These are phyloP conservation scores for Aureobasidium sp. DNA, from an alignment of 2,329 filamentous ascomycete species.

Conservation along the genomic window DNA sequence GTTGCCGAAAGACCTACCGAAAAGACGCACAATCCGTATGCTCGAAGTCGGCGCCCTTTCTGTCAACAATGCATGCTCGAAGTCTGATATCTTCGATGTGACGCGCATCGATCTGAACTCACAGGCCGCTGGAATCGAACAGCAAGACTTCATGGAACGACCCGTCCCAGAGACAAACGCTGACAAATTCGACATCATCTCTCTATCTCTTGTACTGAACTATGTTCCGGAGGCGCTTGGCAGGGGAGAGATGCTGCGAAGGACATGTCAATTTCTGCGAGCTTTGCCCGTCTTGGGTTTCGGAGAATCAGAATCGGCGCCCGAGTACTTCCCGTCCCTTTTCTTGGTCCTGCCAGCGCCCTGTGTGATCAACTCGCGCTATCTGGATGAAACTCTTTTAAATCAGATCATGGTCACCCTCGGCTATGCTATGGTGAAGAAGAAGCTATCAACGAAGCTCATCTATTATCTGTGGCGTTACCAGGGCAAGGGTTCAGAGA, in stretches of 20 bases:
- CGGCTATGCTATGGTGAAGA: constrained; percentile 60
- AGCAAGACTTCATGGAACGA: constrained; percentile 91
- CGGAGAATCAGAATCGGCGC: constrained; percentile 22
- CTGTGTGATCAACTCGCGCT: constrained; percentile 84
- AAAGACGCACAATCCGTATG: constrained; percentile 48
- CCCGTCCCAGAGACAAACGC: constrained; percentile 57
- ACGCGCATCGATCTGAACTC: constrained; percentile 86
- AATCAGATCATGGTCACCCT: constrained; percentile 67
- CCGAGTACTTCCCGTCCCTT: constrained; percentile 55
- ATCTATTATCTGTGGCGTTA: constrained; percentile 82
- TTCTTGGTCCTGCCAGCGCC: constrained; percentile 87
- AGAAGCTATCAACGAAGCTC: constrained; percentile 74
- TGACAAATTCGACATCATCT: constrained; percentile 80
- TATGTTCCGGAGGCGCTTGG: constrained; percentile 73
- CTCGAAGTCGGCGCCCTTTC: constrained; percentile 88
- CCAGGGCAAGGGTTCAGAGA: constrained; percentile 22
- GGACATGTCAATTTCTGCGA: constrained; percentile 64
- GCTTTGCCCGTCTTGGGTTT: constrained; percentile 14
- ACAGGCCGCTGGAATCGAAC: constrained; percentile 69
- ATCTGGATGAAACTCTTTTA: constrained; percentile 67
- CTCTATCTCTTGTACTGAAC: constrained; percentile 86
- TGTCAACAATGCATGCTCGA: constrained; percentile 75
- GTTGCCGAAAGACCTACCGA: constrained; percentile 32
- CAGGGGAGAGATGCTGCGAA: constrained; percentile 78
- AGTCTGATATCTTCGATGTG: constrained; percentile 62